Base-by-base conservation (phyloP, 768 basidiomycete species). In the Kwoniella mangroviensis region DNA sequence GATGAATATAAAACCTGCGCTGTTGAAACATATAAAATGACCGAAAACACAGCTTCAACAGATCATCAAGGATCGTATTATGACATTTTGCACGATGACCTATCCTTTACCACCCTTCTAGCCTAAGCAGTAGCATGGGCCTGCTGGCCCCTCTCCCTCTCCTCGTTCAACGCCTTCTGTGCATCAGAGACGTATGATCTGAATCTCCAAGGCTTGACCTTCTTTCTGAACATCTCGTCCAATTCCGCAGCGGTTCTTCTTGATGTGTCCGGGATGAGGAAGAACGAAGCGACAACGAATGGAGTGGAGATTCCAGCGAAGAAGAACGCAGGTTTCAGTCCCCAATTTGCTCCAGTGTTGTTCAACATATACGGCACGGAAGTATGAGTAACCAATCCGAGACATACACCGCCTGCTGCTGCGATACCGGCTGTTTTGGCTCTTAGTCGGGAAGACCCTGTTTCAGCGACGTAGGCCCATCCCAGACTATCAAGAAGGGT, bases 381-480 rank as follows among this genome's bases (percentile, higher is more conserved):
- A 1, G 73, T 72, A 54, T 71, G 66, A 79, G 73, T 40, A 79
- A 79, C 43, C 2, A 79, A 41, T 7, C 78, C 78, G 28, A 75
- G 26, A 22, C 57, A 60, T 5, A 75, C 75, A 24, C 74, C 74
- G 24, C 78, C 75, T 28, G 70, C 71, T 6, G 78, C 72, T 2
- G 75, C 69, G 24, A 79, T 53, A 28, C 75, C 75, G 2, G 75
- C 73, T 11, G 78, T 79, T 68, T 79, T 79, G 60, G 75, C 74
- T 67, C 78, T 41, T 9, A 79, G 68, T 61, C 77, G 68, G 52
- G 71, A 71, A 7, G 71, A 71, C 1, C 75, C 75, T 17, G 73
- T 65, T 68, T 78, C 77, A 17, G 71, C 77, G 53, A 67, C 58
- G 42, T 45, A 77, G 11, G 75, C 64, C 73, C 77, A 74, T 6